phyloP scores from a whole-genome alignment of 306 rosid species.

The Dicorynia guianensis region DNA sequence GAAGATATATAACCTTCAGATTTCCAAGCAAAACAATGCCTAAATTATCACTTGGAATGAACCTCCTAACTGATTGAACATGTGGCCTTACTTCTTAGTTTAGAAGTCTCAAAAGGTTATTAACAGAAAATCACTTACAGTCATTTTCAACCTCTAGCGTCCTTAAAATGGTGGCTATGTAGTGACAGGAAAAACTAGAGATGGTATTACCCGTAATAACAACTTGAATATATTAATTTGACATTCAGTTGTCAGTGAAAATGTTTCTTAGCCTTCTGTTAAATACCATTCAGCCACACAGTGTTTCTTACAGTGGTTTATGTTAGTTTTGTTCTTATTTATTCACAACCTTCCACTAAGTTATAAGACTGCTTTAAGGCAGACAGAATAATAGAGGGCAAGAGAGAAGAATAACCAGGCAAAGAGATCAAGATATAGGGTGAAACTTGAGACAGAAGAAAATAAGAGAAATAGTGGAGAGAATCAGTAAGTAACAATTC shows the following conservation, averaged over 20 bases:
- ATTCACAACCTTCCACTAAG: too few species aligned
- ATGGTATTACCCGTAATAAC: constrained; percentile 71
- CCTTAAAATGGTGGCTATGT: constrained; percentile 56
- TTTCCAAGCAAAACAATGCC: constrained; percentile 74
- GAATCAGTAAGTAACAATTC: too few species aligned
- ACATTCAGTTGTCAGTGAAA: constrained; percentile 21
- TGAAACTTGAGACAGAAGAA: too few species aligned
- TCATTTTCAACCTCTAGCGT: constrained; percentile 42
- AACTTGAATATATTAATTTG: constrained; percentile 20
- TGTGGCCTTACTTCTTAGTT: constrained; percentile 54
- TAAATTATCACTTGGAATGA: constrained; percentile 65
- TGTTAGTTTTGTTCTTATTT: too few species aligned
- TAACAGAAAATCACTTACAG: constrained; percentile 39
- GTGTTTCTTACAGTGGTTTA: too few species aligned
- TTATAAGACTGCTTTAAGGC: too few species aligned
- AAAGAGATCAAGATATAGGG: too few species aligned
- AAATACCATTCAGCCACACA: too few species aligned
- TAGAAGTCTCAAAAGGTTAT: constrained; percentile 47
- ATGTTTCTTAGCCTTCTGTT: too few species aligned
- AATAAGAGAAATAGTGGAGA: too few species aligned
- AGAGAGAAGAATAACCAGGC: too few species aligned
- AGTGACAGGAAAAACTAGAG: constrained; percentile 54
- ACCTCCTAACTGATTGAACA: constrained; percentile 58
- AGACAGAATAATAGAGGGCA: too few species aligned
- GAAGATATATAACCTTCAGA: constrained; percentile 64